Conservation (phyloP, 1,139 yeast genomes). For the Scheffersomyces insectosa region DNA sequence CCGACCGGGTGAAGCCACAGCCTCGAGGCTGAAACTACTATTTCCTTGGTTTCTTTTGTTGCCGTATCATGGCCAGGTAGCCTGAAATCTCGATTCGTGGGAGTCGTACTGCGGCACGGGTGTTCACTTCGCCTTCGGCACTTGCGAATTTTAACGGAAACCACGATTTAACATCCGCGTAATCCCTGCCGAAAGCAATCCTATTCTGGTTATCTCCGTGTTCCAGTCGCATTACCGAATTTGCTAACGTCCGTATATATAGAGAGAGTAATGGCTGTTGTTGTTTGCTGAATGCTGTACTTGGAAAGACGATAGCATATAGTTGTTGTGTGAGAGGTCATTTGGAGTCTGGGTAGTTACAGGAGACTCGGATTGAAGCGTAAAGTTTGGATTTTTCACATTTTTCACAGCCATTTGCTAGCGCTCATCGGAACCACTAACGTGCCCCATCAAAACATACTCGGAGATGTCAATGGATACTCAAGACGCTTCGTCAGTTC, state of each 20-base stretch:
- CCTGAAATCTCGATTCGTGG: too few species aligned
- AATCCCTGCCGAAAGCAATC: neutral
- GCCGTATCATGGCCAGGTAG: too few species aligned
- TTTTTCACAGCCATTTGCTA: neutral
- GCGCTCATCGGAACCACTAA: too few species aligned
- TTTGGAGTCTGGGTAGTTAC: neutral
- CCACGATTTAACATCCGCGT: neutral
- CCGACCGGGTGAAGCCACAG: too few species aligned
- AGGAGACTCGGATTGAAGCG: too few species aligned
- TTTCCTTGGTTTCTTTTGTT: too few species aligned
- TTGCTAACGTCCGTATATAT: neutral
- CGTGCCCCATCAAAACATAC: neutral
- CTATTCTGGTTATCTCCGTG: neutral
- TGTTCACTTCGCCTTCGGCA: too few species aligned
- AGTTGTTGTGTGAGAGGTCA: neutral
- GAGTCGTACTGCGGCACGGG: too few species aligned
- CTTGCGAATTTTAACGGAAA: too few species aligned
- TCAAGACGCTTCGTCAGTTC: neutral
- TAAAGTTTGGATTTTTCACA: neutral
- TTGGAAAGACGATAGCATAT: neutral
- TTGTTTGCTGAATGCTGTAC: too few species aligned
- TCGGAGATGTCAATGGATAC: neutral
- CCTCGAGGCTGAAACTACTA: too few species aligned
- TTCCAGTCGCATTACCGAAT: slow-evolving; percentile 5
- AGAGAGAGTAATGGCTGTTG: too few species aligned